phyloP scores from a whole-genome alignment of 257 asterid genomes.

The Scutellaria baicalensis region DNA sequence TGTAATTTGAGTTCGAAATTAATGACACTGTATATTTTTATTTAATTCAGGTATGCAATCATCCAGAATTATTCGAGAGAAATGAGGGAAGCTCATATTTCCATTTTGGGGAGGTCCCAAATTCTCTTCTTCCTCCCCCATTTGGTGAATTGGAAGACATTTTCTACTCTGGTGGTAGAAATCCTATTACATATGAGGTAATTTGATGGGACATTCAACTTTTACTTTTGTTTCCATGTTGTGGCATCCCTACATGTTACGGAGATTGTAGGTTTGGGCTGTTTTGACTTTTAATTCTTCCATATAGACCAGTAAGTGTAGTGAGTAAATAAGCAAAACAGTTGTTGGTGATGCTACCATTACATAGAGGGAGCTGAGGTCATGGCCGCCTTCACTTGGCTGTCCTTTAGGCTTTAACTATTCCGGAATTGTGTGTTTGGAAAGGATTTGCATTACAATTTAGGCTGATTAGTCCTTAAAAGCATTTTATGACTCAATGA shows the following conservation, averaged over 20 bases:
- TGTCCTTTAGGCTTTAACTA: not conserved
- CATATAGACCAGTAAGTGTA: not conserved
- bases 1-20: not conserved
- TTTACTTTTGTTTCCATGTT: not conserved
- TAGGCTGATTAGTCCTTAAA: not conserved
- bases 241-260: not conserved
- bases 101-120: constrained; percentile 77
- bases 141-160: constrained; percentile 83
- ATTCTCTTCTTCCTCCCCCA: constrained; percentile 84
- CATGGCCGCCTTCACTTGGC: not conserved
- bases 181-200: constrained; percentile 85
- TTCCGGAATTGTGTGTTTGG: not conserved
- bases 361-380: not conserved
- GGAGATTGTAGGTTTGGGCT: not conserved
- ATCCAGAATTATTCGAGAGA: constrained; percentile 98
- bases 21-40: not conserved
- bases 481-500: not conserved
- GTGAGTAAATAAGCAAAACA: not conserved
- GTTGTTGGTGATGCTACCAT: constrained; percentile 5
- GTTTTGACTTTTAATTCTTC: not conserved
- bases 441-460: not conserved
- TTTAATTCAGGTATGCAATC: constrained; percentile 82
- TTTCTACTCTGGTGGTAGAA: constrained; percentile 69
- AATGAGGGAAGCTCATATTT: constrained; percentile 90
- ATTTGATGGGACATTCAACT: constrained; percentile 2